Percentiles rank a stretch among this genome's conserved stretches.
Evolutionary conservation across 2,329 filamentous ascomycete genomes (phyloP).

Genomic region (Pseudogymnoascus sp.): DNA sequence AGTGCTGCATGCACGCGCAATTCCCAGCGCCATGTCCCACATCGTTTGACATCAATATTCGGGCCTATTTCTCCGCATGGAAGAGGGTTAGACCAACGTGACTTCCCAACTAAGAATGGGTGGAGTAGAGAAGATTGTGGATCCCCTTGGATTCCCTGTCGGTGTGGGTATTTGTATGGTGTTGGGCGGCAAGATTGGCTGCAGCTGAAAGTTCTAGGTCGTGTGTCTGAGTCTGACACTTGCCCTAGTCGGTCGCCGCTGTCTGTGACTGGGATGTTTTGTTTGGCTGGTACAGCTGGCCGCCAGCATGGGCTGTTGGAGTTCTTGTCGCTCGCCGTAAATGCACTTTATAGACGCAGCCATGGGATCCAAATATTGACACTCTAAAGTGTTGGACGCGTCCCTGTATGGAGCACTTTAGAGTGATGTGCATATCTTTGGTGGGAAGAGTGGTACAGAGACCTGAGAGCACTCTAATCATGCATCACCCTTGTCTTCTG

Average conservation of each 20-base stretch:
- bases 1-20: neutral
- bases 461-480: neutral
- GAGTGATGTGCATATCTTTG: neutral
- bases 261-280: neutral
- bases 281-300: neutral
- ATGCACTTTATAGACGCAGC: neutral
- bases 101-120: neutral
- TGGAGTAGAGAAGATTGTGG: neutral
- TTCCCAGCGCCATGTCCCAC: neutral
- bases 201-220: neutral
- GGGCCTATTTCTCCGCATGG: neutral
- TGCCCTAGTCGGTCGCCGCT: neutral
- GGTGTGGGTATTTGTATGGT: neutral
- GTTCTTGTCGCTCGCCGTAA: neutral
- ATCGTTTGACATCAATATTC: conserved; percentile 3
- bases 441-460: neutral
- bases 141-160: neutral
- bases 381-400: neutral
- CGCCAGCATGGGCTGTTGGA: neutral
- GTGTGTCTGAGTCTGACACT: conserved; percentile 1
- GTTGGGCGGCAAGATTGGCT: conserved; percentile 3
- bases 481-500: neutral
- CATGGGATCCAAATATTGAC: neutral
- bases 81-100: neutral
- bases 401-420: neutral